A percentile compares a stretch with the other conserved stretches of the same genome.
Conservation (phyloP, 2,329 filamentous ascomycete species). For the Exophiala alcalophila region DNA sequence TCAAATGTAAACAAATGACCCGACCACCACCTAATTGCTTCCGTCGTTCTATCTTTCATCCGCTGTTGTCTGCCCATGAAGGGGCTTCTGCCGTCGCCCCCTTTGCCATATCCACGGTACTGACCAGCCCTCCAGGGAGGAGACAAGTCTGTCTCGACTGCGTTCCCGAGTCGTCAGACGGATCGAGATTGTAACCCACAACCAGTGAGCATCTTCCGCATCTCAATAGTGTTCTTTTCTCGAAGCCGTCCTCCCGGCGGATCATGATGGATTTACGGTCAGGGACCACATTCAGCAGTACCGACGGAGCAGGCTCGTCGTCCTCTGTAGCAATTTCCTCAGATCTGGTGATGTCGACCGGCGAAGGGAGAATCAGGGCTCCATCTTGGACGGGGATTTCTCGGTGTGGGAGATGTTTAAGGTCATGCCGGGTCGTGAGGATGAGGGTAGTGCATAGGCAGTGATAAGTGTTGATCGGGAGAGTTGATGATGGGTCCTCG, state of each 20-base stretch:
- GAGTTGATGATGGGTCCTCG: neutral
- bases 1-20: constrained; percentile 16
- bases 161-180: constrained; percentile 36
- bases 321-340: constrained; percentile 27
- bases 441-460: constrained; percentile 66
- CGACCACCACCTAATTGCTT: constrained; percentile 39
- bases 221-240: constrained; percentile 59
- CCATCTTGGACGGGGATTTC: constrained; percentile 49
- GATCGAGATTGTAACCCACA: constrained; percentile 62
- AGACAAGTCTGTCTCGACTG: constrained; percentile 50
- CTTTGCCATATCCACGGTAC: constrained; percentile 55
- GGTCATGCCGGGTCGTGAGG: constrained; percentile 56
- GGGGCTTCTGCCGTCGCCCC: constrained; percentile 35
- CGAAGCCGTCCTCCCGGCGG: constrained; percentile 61
- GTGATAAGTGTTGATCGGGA: constrained; percentile 45
- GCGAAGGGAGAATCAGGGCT: constrained; percentile 58
- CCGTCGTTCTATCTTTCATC: constrained; percentile 35
- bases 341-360: constrained; percentile 26
- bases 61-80: constrained; percentile 23
- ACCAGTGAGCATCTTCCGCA: constrained; percentile 61
- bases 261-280: constrained; percentile 53
- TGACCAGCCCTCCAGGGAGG: constrained; percentile 57
- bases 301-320: constrained; percentile 28
- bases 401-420: constrained; percentile 54
- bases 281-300: constrained; percentile 50